phyloP scores from a whole-genome alignment of 306 rosid species.

The Glycyrrhiza uralensis region DNA sequence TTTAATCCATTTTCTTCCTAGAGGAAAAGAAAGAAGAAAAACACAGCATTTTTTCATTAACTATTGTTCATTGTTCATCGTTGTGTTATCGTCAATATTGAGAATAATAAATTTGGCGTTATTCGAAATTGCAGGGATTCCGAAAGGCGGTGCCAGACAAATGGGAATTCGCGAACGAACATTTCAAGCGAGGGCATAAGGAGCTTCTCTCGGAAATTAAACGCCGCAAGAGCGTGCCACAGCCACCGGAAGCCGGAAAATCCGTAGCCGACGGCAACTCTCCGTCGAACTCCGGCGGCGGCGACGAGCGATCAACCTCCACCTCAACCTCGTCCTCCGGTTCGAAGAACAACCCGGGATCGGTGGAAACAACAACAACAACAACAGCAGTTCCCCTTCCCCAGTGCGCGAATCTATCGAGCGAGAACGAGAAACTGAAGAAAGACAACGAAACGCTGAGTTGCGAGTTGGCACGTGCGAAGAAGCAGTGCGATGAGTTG shows the following conservation, averaged over 20 bases:
- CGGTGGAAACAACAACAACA: constrained; percentile 51
- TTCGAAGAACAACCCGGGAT: constrained; percentile 71
- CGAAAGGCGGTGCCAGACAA: constrained; percentile 83
- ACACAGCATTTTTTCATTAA: too few species aligned
- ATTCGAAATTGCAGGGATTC: constrained; percentile 53
- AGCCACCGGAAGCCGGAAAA: constrained; percentile 6
- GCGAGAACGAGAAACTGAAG: constrained; percentile 74
- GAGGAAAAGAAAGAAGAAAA: too few species aligned
- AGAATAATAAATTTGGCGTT: neutral
- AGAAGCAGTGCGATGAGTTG: constrained; percentile 76
- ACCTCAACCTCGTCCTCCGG: constrained; percentile 63
- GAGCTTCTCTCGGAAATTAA: constrained; percentile 65
- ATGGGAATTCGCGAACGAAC: constrained; percentile 94
- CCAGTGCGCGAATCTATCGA: constrained; percentile 45
- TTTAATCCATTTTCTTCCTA: too few species aligned
- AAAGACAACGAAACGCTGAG: constrained; percentile 65
- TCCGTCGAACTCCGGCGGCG: constrained; percentile 65
- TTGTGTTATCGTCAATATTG: too few species aligned
- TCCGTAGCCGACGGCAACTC: constrained; percentile 29
- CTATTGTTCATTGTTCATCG: too few species aligned
- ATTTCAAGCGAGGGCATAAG: constrained; percentile 65
- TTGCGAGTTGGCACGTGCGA: constrained; percentile 64
- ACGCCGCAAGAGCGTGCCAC: constrained; percentile 58
- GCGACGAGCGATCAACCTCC: constrained; percentile 73
- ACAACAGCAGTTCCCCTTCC: too few species aligned